Percentiles rank a stretch among this genome's conserved stretches.
These are phyloP conservation scores for Epichloe typhina DNA, from an alignment of 2,329 filamentous ascomycete genomes.

Conservation along the genomic window DNA sequence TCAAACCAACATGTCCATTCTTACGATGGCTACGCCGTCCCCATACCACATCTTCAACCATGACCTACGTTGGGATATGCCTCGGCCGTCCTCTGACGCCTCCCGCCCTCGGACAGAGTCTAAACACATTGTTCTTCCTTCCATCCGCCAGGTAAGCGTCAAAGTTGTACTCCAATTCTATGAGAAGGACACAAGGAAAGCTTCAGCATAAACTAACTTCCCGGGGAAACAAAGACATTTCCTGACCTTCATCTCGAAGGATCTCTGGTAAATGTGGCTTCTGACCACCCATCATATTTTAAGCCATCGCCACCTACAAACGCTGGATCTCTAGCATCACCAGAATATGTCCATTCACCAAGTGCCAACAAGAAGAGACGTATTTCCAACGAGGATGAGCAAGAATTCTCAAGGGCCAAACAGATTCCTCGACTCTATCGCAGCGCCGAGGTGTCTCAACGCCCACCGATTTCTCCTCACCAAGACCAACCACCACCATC, in stretches of 20 bases:
- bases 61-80: slow-evolving; percentile 26
- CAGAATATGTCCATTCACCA: slow-evolving; percentile 38
- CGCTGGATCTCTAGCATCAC: slow-evolving; percentile 17
- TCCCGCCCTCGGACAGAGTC: slow-evolving; percentile 23
- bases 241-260: slow-evolving; percentile 28
- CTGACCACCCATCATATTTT: not conserved
- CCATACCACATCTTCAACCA: slow-evolving; percentile 27
- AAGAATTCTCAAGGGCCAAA: slow-evolving; percentile 25
- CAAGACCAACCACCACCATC: slow-evolving; percentile 10
- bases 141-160: slow-evolving; percentile 36
- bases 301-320: not conserved
- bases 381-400: slow-evolving; percentile 27
- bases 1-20: slow-evolving; percentile 34
- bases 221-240: slow-evolving; percentile 24
- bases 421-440: slow-evolving; percentile 35
- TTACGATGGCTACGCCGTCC: slow-evolving; percentile 32
- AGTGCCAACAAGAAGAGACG: slow-evolving; percentile 34
- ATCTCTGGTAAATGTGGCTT: not conserved
- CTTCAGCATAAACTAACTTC: not conserved
- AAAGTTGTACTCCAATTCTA: not conserved
- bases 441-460: slow-evolving; percentile 19
- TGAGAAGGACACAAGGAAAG: not conserved
- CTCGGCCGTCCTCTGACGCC: slow-evolving; percentile 19
- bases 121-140: slow-evolving; percentile 33
- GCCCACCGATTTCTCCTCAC: slow-evolving; percentile 24